These are phyloP conservation scores for Alternaria ventricosa DNA, from an alignment of 2,329 filamentous ascomycete genomes.

Conservation along the genomic window DNA sequence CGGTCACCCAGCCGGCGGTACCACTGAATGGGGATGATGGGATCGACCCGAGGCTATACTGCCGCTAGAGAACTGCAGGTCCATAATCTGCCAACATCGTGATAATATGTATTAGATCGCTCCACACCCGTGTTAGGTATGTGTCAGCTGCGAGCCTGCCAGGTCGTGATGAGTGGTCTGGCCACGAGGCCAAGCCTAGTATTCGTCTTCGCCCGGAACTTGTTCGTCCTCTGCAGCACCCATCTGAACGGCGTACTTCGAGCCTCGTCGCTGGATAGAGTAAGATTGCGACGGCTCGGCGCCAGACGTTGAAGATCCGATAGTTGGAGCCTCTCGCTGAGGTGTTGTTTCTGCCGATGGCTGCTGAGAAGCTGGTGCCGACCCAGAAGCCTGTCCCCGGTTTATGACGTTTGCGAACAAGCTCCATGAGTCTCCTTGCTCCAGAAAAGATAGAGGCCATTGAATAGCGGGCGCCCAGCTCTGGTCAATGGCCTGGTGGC, in stretches of 20 bases:
- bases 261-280: background rate
- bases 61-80: slow-evolving; percentile 3
- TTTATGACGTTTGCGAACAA: slow-evolving; percentile 5
- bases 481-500: slow-evolving; percentile 29
- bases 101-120: background rate
- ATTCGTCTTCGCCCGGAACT: background rate
- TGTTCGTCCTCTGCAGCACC: background rate
- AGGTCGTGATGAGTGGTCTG: background rate
- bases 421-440: slow-evolving; percentile 10
- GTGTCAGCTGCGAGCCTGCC: background rate
- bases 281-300: background rate
- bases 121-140: background rate
- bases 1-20: background rate
- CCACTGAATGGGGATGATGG: background rate
- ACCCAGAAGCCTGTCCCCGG: background rate
- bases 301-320: background rate
- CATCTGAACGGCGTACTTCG: background rate
- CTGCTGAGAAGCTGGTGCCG: slow-evolving; percentile 5
- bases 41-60: background rate
- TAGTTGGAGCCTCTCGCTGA: background rate
- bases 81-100: background rate
- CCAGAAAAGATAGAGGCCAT: slow-evolving; percentile 36
- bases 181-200: background rate
- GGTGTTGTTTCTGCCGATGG: slow-evolving; percentile 3
- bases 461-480: slow-evolving; percentile 32